Evolutionary conservation across 2,329 filamentous ascomycete species (phyloP).

Genomic region (Cytospora mali): DNA sequence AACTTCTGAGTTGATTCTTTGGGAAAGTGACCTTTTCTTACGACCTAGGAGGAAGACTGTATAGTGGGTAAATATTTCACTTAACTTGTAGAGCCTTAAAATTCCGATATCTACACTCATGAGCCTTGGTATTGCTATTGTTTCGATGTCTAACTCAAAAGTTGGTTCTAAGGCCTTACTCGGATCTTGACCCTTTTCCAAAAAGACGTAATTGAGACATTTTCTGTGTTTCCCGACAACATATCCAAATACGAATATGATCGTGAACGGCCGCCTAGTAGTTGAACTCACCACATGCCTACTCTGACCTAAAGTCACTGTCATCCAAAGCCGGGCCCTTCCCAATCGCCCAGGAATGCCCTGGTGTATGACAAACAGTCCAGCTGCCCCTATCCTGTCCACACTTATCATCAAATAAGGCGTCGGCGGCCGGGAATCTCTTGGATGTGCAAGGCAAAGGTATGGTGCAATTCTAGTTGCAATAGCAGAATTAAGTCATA

Average conservation of each 20-base stretch:
- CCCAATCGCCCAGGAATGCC: not conserved
- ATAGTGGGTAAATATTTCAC: not conserved
- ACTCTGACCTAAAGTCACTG: not conserved
- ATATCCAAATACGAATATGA: too few species aligned
- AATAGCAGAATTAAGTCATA: not conserved
- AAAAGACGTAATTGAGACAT: too few species aligned
- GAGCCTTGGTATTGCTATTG: too few species aligned
- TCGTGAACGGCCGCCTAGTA: too few species aligned
- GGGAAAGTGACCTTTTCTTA: not conserved
- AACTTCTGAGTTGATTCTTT: not conserved
- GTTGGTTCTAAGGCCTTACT: too few species aligned
- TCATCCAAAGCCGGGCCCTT: not conserved
- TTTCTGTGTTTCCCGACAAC: too few species aligned
- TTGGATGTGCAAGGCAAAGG: not conserved
- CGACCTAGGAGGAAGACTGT: not conserved
- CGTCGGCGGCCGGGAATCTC: constrained; percentile 3
- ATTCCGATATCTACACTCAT: too few species aligned
- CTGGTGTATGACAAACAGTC: not conserved
- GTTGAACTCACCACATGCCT: constrained; percentile 7
- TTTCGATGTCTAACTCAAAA: not conserved
- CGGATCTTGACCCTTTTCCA: too few species aligned
- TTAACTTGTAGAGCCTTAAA: too few species aligned
- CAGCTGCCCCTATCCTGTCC: not conserved
- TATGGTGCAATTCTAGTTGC: constrained; percentile 1
- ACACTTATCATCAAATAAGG: not conserved